Conservation (phyloP, 1,284 basidiomycete species). For the Fomitopsis pinicola region DNA sequence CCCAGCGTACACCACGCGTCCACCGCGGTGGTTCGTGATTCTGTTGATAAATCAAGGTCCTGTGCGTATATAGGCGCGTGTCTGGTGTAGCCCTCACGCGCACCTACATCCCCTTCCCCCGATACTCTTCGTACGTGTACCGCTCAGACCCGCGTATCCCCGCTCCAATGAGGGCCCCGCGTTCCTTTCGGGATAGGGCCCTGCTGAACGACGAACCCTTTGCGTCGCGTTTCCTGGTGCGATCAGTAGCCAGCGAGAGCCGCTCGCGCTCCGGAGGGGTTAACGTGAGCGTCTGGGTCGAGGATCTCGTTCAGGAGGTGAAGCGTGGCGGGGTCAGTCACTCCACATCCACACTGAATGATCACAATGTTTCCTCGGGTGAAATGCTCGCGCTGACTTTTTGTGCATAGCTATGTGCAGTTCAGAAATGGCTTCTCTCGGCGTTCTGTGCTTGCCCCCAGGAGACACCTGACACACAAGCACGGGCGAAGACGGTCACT, state of each 20-base stretch:
- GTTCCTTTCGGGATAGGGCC: constrained; percentile 19
- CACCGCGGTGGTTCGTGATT: not conserved
- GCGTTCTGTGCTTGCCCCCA: not conserved
- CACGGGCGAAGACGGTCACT: constrained; percentile 2
- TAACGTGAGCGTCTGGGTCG: constrained; percentile 10
- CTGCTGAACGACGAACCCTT: constrained; percentile 29
- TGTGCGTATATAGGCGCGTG: not conserved
- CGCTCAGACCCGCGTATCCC: not conserved
- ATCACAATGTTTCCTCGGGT: not conserved
- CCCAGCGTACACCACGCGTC: not conserved
- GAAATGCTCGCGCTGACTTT: not conserved
- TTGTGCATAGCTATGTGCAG: not conserved
- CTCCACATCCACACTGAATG: not conserved
- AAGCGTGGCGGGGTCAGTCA: not conserved
- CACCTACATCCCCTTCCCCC: not conserved
- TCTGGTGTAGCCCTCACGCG: too few species aligned
- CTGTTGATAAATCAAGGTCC: not conserved
- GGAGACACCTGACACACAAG: constrained; percentile 7
- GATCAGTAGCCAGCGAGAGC: not conserved
- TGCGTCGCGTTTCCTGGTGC: constrained; percentile 16
- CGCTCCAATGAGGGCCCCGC: constrained; percentile 16
- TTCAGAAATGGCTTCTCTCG: not conserved
- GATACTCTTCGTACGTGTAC: not conserved
- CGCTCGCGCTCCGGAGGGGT: constrained; percentile 5
- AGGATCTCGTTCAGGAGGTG: constrained; percentile 7